Evolutionary conservation across 352 stramenopile genomes (phyloP), one percentile per base, ranked within the genome.

Genomic region (Phytophthora litchii): DNA sequence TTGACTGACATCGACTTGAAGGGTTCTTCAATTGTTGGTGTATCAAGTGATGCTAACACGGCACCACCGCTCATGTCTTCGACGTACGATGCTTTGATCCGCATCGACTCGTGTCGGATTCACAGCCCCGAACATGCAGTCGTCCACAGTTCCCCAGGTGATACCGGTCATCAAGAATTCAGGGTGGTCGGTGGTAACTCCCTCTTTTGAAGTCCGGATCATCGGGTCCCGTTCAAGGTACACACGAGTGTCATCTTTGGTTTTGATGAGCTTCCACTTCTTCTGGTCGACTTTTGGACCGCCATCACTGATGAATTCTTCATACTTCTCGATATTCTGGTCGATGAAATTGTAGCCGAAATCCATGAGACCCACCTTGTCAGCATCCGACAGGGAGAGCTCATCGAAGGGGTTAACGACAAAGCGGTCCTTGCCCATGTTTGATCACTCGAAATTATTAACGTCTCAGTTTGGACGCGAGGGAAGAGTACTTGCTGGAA

Each of bases 61-160:
- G 67, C 73, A 11, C 73, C 65, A 17, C 76, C 74, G 34, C 56
- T 67, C 42, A 84, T 62, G 20, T 70, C 64, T 38, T 85, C 75
- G 7, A 84, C 67, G 23, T 85, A 80, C 13, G 71, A 74, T 12
- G 59, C 54, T 43, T 73, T 78, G 53, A 80, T 64, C 17, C 66
- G 46, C 72, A 78, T 78, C 2, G 51, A 52, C 13, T 81, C 70
- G 3, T 70, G 69, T 75, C 17, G 70, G 70, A 29, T 72, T 76
- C 12, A 72, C 20, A 4, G 67, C 60, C 1, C 72, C 72, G 23
- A 78, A 81, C 54, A 81, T 78, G 52, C 67, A 62, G 56, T 81
- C 72, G 32, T 78, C 67, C 0, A 81, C 64, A 3, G 59, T 74
- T 16, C 69, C 72, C 42, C 58, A 67, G 1, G 71, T 76, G 27